Conservation (phyloP, 768 basidiomycete species). For the Tephrocybe rancida region DNA sequence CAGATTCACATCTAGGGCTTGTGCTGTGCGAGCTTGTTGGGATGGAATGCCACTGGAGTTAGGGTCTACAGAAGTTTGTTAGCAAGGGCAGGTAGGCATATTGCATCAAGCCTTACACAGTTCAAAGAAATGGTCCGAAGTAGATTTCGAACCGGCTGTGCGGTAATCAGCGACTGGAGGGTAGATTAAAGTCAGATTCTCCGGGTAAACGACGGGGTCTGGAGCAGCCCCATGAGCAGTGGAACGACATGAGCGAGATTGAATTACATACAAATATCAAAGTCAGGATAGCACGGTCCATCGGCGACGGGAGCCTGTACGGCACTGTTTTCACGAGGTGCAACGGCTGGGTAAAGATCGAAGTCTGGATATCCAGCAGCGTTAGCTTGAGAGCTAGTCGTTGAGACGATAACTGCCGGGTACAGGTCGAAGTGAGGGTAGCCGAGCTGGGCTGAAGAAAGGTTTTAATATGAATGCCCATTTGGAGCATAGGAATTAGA, state of each 20-base stretch:
- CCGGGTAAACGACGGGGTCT: slow-evolving; percentile 36
- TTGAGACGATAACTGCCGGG: slow-evolving; percentile 14
- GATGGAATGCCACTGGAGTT: not conserved
- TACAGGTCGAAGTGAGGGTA: slow-evolving; percentile 39
- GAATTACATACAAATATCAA: slow-evolving; percentile 32
- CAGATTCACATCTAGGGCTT: not conserved
- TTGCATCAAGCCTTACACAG: slow-evolving; percentile 12
- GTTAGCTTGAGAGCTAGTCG: not conserved
- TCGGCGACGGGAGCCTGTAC: not conserved
- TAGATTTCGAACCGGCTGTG: not conserved
- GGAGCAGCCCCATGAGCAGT: not conserved
- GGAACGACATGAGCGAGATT: not conserved
- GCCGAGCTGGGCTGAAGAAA: slow-evolving; percentile 28
- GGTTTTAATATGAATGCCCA: not conserved
- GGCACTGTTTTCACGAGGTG: not conserved
- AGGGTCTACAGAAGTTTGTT: slow-evolving; percentile 12
- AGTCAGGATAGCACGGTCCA: slow-evolving; percentile 28
- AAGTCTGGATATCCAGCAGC: slow-evolving; percentile 9
- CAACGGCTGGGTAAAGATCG: not conserved
- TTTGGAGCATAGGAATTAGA: not conserved
- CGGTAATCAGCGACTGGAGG: slow-evolving; percentile 15
- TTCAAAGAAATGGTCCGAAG: slow-evolving; percentile 18
- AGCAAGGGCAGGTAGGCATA: not conserved
- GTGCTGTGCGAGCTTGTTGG: not conserved
- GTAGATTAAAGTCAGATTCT: slow-evolving; percentile 38